These are phyloP conservation scores for Mortierella sp. DNA, from an alignment of 371 early-diverging fungal species.

Conservation along the genomic window DNA sequence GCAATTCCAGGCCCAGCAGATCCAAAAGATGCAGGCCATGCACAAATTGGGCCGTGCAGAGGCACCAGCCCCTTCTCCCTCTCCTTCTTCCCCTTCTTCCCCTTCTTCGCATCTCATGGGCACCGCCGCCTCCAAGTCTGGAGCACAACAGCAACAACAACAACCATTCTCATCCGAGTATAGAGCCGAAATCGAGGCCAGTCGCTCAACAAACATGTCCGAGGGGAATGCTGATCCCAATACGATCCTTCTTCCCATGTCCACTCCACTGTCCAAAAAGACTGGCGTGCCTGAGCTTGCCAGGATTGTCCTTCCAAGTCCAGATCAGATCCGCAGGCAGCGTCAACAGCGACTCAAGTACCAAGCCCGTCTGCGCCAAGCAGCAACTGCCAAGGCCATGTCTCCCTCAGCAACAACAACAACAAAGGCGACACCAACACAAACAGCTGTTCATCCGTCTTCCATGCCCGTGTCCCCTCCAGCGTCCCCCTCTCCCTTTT, in stretches of 20 bases:
- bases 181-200: background rate
- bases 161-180: background rate
- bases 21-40: conserved; percentile 45
- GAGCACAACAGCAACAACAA: background rate
- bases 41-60: conserved; percentile 35
- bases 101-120: background rate
- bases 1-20: conserved; percentile 39
- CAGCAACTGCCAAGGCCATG: conserved; percentile 12
- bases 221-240: conserved; percentile 11
- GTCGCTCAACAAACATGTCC: background rate
- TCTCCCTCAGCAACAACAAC: background rate
- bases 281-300: conserved; percentile 16
- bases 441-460: background rate
- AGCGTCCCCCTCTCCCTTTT: conserved; percentile 1
- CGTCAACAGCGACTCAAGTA: conserved; percentile 44
- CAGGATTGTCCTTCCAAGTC: conserved; percentile 33
- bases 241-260: conserved; percentile 31
- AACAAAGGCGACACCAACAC: background rate
- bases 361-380: conserved; percentile 47
- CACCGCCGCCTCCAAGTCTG: background rate
- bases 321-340: conserved; percentile 38
- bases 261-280: background rate
- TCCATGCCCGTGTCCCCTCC: background rate
- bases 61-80: background rate
- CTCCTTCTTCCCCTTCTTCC: background rate